A percentile compares a stretch with the other conserved stretches of the same genome.
Conservation (phyloP, 1,284 basidiomycete genomes). For the Ceratobasidium sp. region DNA sequence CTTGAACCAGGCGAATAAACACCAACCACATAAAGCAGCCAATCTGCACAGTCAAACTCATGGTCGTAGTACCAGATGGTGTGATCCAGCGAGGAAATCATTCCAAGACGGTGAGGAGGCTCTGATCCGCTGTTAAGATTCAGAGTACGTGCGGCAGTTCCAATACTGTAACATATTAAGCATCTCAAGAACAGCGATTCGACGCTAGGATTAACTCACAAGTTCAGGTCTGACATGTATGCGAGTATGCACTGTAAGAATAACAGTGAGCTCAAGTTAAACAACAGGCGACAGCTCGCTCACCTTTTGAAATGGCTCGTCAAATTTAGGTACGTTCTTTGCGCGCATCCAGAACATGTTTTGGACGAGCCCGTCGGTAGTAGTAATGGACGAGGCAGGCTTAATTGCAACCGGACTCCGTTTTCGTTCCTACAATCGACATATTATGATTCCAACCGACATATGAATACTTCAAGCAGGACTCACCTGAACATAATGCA, state of each 20-base stretch:
- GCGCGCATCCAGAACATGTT: slow-evolving; percentile 85
- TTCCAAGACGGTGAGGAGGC: slow-evolving; percentile 70
- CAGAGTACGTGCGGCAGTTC: slow-evolving; percentile 72
- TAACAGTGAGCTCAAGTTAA: background rate
- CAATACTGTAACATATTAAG: slow-evolving; percentile 66
- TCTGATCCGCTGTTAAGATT: slow-evolving; percentile 69
- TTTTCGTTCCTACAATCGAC: slow-evolving; percentile 68
- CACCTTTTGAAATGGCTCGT: slow-evolving; percentile 84
- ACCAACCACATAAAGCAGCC: slow-evolving; percentile 83
- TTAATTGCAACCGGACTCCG: slow-evolving; percentile 80
- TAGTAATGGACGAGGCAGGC: slow-evolving; percentile 57
- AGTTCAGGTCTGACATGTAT: slow-evolving; percentile 87
- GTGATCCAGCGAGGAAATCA: slow-evolving; percentile 89
- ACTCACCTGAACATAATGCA: slow-evolving; percentile 65
- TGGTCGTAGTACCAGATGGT: slow-evolving; percentile 85
- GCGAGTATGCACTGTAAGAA: slow-evolving; percentile 81
- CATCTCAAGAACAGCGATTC: slow-evolving; percentile 1
- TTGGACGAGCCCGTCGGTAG: slow-evolving; percentile 52
- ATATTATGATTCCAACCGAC: background rate
- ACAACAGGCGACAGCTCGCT: slow-evolving; percentile 48
- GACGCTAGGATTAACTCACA: slow-evolving; percentile 63
- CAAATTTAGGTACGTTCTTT: slow-evolving; percentile 74
- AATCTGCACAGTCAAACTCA: slow-evolving; percentile 81
- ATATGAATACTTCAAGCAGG: background rate
- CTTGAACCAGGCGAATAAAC: slow-evolving; percentile 19